A percentile compares a stretch with the other conserved stretches of the same genome.
Evolutionary conservation across 2,329 filamentous ascomycete genomes (phyloP).

Genomic region (Pseudocercospora macadamiae): DNA sequence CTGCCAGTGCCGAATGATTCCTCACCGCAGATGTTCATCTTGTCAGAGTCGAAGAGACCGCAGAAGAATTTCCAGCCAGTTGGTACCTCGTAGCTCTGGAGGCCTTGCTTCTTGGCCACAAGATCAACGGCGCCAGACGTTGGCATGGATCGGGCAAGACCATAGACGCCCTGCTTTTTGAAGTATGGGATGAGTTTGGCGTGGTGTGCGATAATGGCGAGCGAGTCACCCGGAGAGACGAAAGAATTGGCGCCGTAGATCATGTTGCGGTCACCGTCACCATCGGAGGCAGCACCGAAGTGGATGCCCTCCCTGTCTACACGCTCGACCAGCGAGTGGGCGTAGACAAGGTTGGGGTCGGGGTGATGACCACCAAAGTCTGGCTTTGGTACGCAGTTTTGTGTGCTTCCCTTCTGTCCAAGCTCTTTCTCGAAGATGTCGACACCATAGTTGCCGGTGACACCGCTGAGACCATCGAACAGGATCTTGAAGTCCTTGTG

Average conservation of each 20-base stretch:
- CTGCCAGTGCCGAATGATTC: constrained; percentile 97
- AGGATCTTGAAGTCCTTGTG: constrained; percentile 95
- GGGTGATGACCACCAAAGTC: constrained; percentile 98
- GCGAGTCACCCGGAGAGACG: constrained; percentile 93
- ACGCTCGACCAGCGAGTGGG: constrained; percentile 88
- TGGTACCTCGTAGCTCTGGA: constrained; percentile 93
- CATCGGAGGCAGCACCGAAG: constrained; percentile 94
- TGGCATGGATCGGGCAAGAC: constrained; percentile 95
- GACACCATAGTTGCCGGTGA: constrained; percentile 92
- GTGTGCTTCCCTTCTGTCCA: constrained; percentile 76
- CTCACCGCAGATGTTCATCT: constrained; percentile 97
- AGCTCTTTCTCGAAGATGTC: constrained; percentile 96
- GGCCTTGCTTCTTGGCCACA: constrained; percentile 90
- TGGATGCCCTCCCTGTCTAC: constrained; percentile 91
- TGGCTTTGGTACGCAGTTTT: constrained; percentile 89
- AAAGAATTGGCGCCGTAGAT: constrained; percentile 97
- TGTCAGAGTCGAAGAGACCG: constrained; percentile 88
- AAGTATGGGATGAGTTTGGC: constrained; percentile 97
- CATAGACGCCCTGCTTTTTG: constrained; percentile 94
- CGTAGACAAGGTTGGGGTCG: constrained; percentile 96
- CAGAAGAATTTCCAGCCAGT: constrained; percentile 99
- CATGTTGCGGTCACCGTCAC: constrained; percentile 99
- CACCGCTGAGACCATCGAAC: constrained; percentile 91
- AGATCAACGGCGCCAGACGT: constrained; percentile 94
- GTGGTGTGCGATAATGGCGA: constrained; percentile 98